Base-by-base conservation (phyloP, 768 basidiomycete genomes). In the Galerina sulciceps region DNA sequence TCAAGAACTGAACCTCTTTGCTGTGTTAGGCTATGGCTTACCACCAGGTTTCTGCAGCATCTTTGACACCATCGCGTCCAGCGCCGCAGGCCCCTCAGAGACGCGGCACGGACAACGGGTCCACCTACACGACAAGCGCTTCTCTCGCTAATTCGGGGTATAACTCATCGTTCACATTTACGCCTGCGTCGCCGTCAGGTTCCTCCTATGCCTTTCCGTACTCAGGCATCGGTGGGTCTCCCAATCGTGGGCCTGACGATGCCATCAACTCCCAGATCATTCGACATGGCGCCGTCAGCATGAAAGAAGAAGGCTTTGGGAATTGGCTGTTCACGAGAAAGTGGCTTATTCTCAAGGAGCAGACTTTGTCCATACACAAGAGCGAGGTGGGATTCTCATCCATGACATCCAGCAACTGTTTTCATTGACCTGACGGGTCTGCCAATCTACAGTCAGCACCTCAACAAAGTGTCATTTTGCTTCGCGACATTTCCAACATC, bases 251-350 rank as follows among this genome's bases (percentile, higher is more conserved):
- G 40, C 58, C 66, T 20, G 75, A 76, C 13, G 71, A 74, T 15
- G 54, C 68, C n/a, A 58, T 61, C 18, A 75, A 73, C 55, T 69
- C 78, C 1, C 81, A 85, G 47, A 71, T 90, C 51, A 76, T 94
- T 45, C 78, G 93, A 43, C 77, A 76, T 55, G 96, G 91, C n/a
- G 76, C 76, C 42, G 94, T 92, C 44, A 89, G 83, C 71, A 80
- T 96, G 67, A 99, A 99, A 80, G 96, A 99, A 73, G 96, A 97
- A 49, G 92, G 94, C 2, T 87, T 98, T 62, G 87, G 91, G 2
- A 91, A 90, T 61, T 95, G 93, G 83, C 81, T 97, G 49, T 98
- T 96, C 88, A 86, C 90, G 71, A 85, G 90, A 68, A 91, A 93
- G 72, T 98, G 91, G 90, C 76, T 98, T 55, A 82, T 96, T 4